phyloP scores from a whole-genome alignment of 2,329 filamentous ascomycete genomes.

The Trichoderma koningiopsis region DNA sequence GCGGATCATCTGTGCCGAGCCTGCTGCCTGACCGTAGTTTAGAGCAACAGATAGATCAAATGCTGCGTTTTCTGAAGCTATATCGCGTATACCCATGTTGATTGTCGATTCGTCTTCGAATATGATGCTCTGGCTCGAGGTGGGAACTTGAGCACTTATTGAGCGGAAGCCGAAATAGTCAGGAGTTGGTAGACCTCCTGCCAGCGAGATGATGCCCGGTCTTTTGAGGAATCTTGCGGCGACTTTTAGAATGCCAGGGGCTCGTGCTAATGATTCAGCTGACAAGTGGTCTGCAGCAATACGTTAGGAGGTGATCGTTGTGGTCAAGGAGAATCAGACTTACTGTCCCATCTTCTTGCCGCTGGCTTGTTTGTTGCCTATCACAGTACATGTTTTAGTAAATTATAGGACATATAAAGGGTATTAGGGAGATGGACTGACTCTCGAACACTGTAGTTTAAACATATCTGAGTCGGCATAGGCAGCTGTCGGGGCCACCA shows the following conservation, averaged over 20 bases:
- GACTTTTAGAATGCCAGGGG: constrained; percentile 7
- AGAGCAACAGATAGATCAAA: constrained; percentile 54
- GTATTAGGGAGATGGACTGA: not conserved
- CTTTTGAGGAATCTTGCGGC: constrained; percentile 18
- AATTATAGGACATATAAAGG: not conserved
- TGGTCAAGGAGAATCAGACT: constrained; percentile 42
- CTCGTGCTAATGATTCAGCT: not conserved
- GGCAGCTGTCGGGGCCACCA: constrained; percentile 7
- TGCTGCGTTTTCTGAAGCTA: constrained; percentile 23
- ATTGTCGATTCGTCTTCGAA: constrained; percentile 3
- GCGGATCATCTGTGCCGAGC: constrained; percentile 69
- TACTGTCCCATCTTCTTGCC: constrained; percentile 83
- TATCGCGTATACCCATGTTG: constrained; percentile 17
- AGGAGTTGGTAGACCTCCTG: not conserved
- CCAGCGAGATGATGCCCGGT: constrained; percentile 13
- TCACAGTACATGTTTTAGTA: constrained; percentile 22
- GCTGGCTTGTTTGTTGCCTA: constrained; percentile 63
- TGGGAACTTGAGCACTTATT: not conserved
- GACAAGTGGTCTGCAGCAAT: not conserved
- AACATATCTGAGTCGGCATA: constrained; percentile 12
- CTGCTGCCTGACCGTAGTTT: constrained; percentile 74
- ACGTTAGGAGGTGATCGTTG: not conserved
- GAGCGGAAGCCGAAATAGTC: constrained; percentile 11
- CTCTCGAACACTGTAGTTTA: constrained; percentile 1
- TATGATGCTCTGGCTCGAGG: not conserved